A percentile compares a stretch with the other conserved stretches of the same genome.
Conservation (phyloP, 2,329 filamentous ascomycete genomes). For the Diaporthe amygdali region DNA sequence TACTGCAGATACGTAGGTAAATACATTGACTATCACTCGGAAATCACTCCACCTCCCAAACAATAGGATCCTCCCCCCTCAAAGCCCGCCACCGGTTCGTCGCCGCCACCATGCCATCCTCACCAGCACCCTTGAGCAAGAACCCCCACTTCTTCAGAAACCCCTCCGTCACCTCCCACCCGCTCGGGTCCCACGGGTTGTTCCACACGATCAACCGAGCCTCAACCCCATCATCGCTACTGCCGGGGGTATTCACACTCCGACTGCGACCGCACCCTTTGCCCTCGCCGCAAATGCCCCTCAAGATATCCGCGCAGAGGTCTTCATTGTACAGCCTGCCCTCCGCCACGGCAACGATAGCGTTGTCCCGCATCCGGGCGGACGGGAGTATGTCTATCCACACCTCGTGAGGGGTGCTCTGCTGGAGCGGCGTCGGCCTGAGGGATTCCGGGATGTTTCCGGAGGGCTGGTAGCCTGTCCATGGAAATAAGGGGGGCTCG, state of each 20-base stretch:
- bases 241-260: not conserved
- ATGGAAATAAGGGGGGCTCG: constrained; percentile 28
- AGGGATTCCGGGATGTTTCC: constrained; percentile 30
- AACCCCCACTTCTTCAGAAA: constrained; percentile 34
- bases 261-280: not conserved
- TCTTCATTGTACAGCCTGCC: constrained; percentile 25
- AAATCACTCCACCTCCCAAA: constrained; percentile 9
- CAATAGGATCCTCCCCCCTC: constrained; percentile 15
- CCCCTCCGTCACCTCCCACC: constrained; percentile 36
- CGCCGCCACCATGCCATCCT: constrained; percentile 30
- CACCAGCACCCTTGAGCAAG: constrained; percentile 30
- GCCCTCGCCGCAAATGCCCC: not conserved
- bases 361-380: constrained; percentile 31
- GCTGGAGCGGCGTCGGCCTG: constrained; percentile 31
- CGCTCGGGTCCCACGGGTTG: constrained; percentile 33
- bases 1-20: no score
- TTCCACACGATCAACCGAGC: constrained; percentile 20
- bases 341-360: constrained; percentile 21
- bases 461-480: constrained; percentile 2
- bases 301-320: constrained; percentile 20
- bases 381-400: constrained; percentile 32
- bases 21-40: no score
- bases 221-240: not conserved
- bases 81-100: constrained; percentile 29
- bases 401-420: constrained; percentile 29